Percentiles rank a stretch among this genome's conserved stretches.
These are phyloP conservation scores for Cercospora canescens DNA, from an alignment of 2,329 filamentous ascomycete species.

Conservation along the genomic window DNA sequence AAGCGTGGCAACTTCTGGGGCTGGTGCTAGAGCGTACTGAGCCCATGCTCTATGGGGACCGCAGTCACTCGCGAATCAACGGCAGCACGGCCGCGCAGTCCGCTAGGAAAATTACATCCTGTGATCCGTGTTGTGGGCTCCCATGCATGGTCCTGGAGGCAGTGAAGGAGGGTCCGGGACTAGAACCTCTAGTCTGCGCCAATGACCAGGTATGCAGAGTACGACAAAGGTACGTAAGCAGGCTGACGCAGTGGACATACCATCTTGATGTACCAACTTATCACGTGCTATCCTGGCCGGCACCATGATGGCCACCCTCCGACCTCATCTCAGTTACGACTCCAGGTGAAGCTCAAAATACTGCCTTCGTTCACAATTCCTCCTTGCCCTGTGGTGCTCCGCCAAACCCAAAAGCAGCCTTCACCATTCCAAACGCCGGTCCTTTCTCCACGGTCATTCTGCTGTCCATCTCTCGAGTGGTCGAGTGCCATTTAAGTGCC, in stretches of 20 bases:
- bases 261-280: neutral
- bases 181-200: neutral
- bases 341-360: neutral
- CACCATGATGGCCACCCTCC: neutral
- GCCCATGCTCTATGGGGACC: neutral
- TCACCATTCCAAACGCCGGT: slow-evolving; percentile 31
- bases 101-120: neutral
- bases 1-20: neutral
- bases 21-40: neutral
- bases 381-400: slow-evolving; percentile 22
- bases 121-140: neutral
- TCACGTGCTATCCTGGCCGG: neutral
- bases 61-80: neutral
- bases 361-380: slow-evolving; percentile 21
- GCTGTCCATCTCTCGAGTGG: neutral
- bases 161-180: neutral
- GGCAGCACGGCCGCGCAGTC: neutral
- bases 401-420: slow-evolving; percentile 33
- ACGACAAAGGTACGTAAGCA: neutral
- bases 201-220: neutral
- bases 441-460: slow-evolving; percentile 25
- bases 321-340: neutral
- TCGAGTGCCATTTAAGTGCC: slow-evolving; percentile 1
- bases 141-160: neutral
- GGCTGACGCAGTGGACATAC: neutral